phyloP scores from a whole-genome alignment of 139 green algal species.

The Micractinium sp. region DNA sequence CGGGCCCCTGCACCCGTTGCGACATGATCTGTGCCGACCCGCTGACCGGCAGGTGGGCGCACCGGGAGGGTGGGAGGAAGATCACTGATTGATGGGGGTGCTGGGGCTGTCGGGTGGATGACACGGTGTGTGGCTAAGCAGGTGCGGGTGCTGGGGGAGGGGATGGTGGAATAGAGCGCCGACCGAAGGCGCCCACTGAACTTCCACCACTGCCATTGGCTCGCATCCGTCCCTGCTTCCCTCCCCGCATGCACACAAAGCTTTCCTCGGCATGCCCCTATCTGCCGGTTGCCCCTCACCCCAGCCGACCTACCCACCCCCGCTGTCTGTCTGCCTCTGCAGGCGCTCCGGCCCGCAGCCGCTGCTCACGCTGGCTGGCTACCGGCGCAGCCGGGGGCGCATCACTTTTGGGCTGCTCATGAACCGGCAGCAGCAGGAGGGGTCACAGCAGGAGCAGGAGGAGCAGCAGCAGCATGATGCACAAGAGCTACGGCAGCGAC shows the following conservation, averaged over 20 bases:
- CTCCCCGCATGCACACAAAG: neutral
- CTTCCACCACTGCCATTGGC: neutral
- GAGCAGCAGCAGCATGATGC: neutral
- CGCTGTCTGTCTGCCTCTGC: neutral
- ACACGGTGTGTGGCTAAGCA: neutral
- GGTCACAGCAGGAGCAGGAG: neutral
- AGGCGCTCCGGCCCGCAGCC: conserved; percentile 55
- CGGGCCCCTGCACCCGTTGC: conserved; percentile 58
- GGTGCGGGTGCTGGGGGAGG: neutral
- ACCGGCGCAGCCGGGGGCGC: conserved; percentile 53
- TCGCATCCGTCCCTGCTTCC: neutral
- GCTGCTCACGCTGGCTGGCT: conserved; percentile 60
- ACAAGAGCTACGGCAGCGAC: neutral
- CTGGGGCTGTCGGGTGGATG: no score
- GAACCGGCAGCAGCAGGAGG: neutral
- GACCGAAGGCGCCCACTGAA: neutral
- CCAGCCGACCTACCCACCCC: no score
- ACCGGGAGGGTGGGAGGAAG: no score
- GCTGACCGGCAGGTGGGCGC: conserved; percentile 31
- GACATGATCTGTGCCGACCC: conserved; percentile 62
- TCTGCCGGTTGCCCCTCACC: neutral
- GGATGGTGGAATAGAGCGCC: no score
- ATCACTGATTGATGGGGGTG: no score
- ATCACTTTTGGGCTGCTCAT: conserved; percentile 58
- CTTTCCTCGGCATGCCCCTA: neutral